Percentiles rank a stretch among this genome's conserved stretches.
These are phyloP conservation scores for Phalaenopsis equestris DNA, from an alignment of 106 monocot species.

Conservation along the genomic window DNA sequence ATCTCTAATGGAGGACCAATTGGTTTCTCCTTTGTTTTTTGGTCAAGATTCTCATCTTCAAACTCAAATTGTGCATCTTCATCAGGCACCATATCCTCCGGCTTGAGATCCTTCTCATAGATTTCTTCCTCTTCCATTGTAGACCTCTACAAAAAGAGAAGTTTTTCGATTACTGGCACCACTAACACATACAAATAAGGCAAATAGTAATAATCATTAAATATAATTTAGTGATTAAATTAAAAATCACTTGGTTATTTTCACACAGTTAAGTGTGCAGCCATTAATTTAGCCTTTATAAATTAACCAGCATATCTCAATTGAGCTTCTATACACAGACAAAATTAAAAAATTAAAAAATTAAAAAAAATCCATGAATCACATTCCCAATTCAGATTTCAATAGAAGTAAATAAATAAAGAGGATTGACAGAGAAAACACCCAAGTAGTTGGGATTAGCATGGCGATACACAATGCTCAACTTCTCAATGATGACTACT, in stretches of 20 bases:
- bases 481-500: not conserved
- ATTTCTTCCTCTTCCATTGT: constrained; percentile 58
- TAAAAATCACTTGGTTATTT: not conserved
- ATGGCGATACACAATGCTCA: not conserved
- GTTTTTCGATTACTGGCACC: not conserved
- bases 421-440: not conserved
- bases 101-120: constrained; percentile 56
- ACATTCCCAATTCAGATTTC: not conserved
- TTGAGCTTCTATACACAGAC: not conserved
- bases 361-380: not conserved
- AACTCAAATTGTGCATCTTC: constrained; percentile 72
- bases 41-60: constrained; percentile 79
- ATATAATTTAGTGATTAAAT: not conserved
- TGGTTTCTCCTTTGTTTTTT: constrained; percentile 78
- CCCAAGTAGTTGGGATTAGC: not conserved
- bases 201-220: not conserved
- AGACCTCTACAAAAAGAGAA: constrained; percentile 53
- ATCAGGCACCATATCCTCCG: constrained; percentile 87
- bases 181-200: not conserved
- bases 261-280: not conserved
- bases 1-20: constrained; percentile 86
- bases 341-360: too few relatives aligned
- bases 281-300: not conserved
- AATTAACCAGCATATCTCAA: not conserved
- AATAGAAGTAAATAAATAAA: not conserved